A percentile compares a stretch with the other conserved stretches of the same genome.
phyloP scores from a whole-genome alignment of 768 basidiomycete genomes.

The Chalciporus sphaerocephalus region DNA sequence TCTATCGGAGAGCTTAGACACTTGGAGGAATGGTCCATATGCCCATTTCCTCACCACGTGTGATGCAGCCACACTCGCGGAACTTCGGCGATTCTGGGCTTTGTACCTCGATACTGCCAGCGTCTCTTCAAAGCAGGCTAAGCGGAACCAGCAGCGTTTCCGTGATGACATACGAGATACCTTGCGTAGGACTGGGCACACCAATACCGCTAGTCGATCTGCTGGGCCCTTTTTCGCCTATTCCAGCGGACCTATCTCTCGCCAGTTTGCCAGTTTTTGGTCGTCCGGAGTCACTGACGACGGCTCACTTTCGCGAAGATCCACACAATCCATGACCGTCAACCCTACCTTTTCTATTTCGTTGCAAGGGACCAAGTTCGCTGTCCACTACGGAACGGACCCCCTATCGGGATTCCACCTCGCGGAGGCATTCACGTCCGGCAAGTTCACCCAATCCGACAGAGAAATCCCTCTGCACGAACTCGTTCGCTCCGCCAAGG shows the following conservation, averaged over 20 bases:
- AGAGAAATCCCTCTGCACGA: constrained; percentile 3
- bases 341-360: constrained; percentile 32
- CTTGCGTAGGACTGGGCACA: neutral
- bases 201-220: constrained; percentile 20
- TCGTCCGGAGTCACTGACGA: constrained; percentile 16
- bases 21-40: constrained; percentile 26
- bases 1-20: constrained; percentile 12
- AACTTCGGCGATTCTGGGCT: constrained; percentile 19
- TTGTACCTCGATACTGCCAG: constrained; percentile 12
- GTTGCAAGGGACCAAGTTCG: constrained; percentile 21
- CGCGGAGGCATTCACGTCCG: constrained; percentile 21
- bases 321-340: constrained; percentile 1
- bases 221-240: constrained; percentile 22
- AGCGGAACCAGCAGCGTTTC: constrained; percentile 11
- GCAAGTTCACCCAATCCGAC: neutral
- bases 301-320: neutral
- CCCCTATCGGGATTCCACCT: constrained; percentile 29
- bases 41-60: constrained; percentile 21
- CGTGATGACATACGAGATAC: constrained; percentile 9
- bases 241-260: neutral
- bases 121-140: constrained; percentile 4
- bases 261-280: constrained; percentile 25
- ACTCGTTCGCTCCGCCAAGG: constrained; percentile 13
- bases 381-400: constrained; percentile 30
- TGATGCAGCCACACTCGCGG: constrained; percentile 16